Base-by-base conservation (phyloP, 163 green algal genomes). In the Dunaliella salina region DNA sequence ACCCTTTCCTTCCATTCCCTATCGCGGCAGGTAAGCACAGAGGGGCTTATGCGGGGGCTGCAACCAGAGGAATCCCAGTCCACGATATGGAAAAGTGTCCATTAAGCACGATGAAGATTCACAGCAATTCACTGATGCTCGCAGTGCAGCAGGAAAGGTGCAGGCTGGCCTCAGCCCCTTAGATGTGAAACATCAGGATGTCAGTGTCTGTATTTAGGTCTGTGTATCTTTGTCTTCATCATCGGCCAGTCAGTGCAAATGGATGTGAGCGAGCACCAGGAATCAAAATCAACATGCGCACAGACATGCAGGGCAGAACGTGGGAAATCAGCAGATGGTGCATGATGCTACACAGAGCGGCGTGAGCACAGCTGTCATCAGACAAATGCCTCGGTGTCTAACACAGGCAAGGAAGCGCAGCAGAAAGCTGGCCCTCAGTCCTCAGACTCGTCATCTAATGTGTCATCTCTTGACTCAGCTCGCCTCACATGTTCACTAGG, bases 361-460 rank as follows among this genome's bases (percentile, higher is more conserved):
- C 8, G n/a, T 25, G 30, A 35, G 26, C 13, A 29, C 75, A 8
- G 40, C 40, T 81, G 40, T 85, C 81, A 85, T 85, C 81, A 85
- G 81, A 85, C 81, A 85, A 85, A 85, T 85, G 81, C 81, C 81
- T 85, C 81, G 81, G 46, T 84, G 34, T 57, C 35, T 63, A 80
- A 30, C 46, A 85, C n/a, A 33, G 81, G 81, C 81, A 33, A 63
- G 57, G n/a, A n/a, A 80, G 81, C 81, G 35, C 29, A 59, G 45
- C 71, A 85, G 72, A 63, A 46, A 24, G 81, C 81, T 32, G 79
- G 32, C 81, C 57, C 80, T 59, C 33, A 8, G 34, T 84, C 81
- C 81, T 85, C 57, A 85, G 81, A 59, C 57, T 85, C 81, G 81
- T 85, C 81, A 85, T 85, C 81, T 85, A 85, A 80, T 57, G 80